These are phyloP conservation scores for Candida glucosophila DNA, from an alignment of 1,139 yeast species.

Conservation along the genomic window DNA sequence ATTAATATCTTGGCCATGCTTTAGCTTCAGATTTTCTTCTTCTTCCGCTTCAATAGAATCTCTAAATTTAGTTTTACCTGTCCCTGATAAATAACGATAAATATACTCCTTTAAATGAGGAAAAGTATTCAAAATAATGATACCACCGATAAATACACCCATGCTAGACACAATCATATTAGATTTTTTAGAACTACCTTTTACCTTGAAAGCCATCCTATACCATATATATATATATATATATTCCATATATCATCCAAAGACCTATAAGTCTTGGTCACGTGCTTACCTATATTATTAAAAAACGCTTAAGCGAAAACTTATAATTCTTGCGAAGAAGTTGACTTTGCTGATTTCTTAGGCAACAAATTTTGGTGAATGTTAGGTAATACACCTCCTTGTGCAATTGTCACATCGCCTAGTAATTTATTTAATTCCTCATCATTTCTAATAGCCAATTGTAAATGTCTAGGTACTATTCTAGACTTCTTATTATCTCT, in stretches of 20 bases:
- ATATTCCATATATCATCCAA: neutral
- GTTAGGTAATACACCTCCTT: slow-evolving; percentile 98
- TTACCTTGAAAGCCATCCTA: slow-evolving; percentile 8
- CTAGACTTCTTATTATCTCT: slow-evolving; percentile 97
- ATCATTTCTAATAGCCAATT: slow-evolving; percentile 96
- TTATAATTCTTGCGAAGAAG: slow-evolving; percentile 83
- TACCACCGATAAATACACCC: slow-evolving; percentile 35
- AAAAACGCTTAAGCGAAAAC: too few species aligned
- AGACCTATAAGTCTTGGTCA: neutral
- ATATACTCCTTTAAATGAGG: slow-evolving; percentile 38
- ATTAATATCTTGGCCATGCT: slow-evolving; percentile 2
- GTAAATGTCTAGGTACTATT: slow-evolving; percentile 97
- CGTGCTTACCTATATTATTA: too few species aligned
- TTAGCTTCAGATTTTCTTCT: slow-evolving; percentile 4
- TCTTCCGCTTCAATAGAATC: slow-evolving; percentile 16
- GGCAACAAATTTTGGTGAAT: slow-evolving; percentile 92
- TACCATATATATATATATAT: neutral
- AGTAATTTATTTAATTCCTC: slow-evolving; percentile 86
- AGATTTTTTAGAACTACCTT: slow-evolving; percentile 6
- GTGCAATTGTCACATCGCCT: slow-evolving; percentile 64
- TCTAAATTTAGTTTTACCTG: slow-evolving; percentile 10
- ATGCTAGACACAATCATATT: slow-evolving; percentile 18
- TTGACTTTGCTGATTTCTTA: slow-evolving; percentile 73
- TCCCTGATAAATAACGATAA: slow-evolving; percentile 14
- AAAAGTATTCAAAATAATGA: slow-evolving; percentile 40